phyloP scores from a whole-genome alignment of 306 rosid species.

The Cajanus cajan region DNA sequence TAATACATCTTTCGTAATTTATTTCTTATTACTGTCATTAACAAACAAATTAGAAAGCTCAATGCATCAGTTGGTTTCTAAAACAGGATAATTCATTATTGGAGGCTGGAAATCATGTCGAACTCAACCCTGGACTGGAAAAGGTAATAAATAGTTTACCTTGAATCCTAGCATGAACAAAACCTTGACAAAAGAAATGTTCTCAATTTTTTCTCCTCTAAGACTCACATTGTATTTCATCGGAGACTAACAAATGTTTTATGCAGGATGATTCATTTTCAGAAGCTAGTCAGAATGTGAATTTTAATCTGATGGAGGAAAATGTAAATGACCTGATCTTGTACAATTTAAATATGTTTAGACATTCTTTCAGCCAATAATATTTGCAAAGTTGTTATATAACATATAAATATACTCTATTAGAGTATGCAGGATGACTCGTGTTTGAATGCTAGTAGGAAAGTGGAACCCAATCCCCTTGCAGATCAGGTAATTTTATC shows the following conservation, averaged over 20 bases:
- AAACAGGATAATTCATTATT: conserved; percentile 40
- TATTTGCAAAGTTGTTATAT: conserved; percentile 6
- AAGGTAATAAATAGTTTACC: conserved; percentile 35
- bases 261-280: conserved; percentile 15
- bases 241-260: background rate
- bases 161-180: background rate
- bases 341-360: background rate
- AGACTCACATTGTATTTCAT: background rate
- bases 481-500: conserved; percentile 31
- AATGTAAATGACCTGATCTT: conserved; percentile 31
- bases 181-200: background rate
- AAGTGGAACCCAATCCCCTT: conserved; percentile 9
- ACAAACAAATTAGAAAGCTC: conserved; percentile 12
- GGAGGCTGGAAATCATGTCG: conserved; percentile 8
- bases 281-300: conserved; percentile 10
- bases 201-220: background rate
- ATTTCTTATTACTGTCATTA: background rate
- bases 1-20: conserved; percentile 1
- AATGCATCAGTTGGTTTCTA: background rate
- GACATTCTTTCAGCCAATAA: background rate
- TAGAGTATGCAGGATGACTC: conserved; percentile 28
- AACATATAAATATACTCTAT: background rate
- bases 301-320: background rate
- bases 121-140: conserved; percentile 32
- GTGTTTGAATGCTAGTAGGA: conserved; percentile 16